phyloP scores from a whole-genome alignment of 2,329 filamentous ascomycete genomes.

The Cytospora leucostoma region DNA sequence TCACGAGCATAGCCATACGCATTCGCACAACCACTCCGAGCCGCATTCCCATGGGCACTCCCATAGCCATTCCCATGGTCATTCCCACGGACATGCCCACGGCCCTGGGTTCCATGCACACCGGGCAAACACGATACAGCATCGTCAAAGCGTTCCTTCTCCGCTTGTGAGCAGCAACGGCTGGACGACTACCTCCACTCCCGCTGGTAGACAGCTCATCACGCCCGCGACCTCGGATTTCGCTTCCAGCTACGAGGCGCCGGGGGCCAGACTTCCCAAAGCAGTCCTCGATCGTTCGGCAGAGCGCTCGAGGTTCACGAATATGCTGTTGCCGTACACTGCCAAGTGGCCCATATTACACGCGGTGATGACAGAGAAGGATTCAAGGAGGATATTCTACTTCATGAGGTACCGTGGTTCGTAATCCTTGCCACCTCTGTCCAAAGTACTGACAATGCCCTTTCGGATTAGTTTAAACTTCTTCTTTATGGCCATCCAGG shows the following conservation, averaged over 20 bases:
- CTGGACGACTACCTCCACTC: constrained; percentile 45
- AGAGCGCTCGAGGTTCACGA: constrained; percentile 69
- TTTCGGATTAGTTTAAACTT: constrained; percentile 75
- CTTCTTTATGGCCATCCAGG: constrained; percentile 90
- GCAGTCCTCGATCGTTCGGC: constrained; percentile 42
- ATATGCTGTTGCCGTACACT: constrained; percentile 68
- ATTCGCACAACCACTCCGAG: constrained; percentile 37
- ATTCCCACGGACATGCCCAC: constrained; percentile 35
- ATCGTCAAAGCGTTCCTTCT: constrained; percentile 39
- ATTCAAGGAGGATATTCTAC: constrained; percentile 94
- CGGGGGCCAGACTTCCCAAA: constrained; percentile 26
- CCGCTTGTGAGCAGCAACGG: constrained; percentile 38
- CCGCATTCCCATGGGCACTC: constrained; percentile 36
- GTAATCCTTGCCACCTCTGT: constrained; percentile 14
- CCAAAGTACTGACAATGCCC: constrained; percentile 3
- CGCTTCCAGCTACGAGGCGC: constrained; percentile 37
- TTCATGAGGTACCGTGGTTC: constrained; percentile 75
- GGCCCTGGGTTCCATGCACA: constrained; percentile 33
- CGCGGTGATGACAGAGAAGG: constrained; percentile 84
- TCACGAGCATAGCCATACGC: constrained; percentile 37
- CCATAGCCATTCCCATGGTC: constrained; percentile 39
- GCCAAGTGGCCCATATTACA: constrained; percentile 77
- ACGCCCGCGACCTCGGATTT: constrained; percentile 34
- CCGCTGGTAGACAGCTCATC: constrained; percentile 44
- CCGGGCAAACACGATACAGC: constrained; percentile 39